Percentiles rank a stretch among this genome's conserved stretches.
Evolutionary conservation across 2,329 filamentous ascomycete genomes (phyloP).

Genomic region (Coniella lustricola): DNA sequence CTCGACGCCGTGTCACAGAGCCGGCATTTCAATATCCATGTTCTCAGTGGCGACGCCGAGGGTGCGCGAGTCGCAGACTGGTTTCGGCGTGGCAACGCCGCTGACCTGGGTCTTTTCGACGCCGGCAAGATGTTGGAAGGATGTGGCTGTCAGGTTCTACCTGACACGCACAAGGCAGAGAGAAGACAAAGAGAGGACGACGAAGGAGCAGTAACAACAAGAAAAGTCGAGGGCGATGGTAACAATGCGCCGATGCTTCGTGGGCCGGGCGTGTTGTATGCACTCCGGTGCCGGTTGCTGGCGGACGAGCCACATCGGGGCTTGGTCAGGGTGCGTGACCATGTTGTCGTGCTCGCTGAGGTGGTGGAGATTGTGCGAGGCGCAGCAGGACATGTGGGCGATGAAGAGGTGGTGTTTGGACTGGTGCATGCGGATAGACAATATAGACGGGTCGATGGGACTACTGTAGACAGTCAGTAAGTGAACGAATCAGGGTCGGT

Average conservation of each 20-base stretch:
- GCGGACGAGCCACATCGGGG: conserved; percentile 32
- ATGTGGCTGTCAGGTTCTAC: conserved; percentile 20
- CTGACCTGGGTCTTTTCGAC: conserved; percentile 30
- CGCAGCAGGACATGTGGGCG: conserved; percentile 15
- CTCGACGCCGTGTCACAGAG: conserved; percentile 41
- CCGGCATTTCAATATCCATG: conserved; percentile 46
- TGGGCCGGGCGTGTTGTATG: conserved; percentile 46
- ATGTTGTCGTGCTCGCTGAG: conserved; percentile 46
- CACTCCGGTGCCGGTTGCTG: conserved; percentile 34
- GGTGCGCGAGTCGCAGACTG: conserved; percentile 46
- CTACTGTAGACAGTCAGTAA: conserved; percentile 23
- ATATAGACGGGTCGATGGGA: conserved; percentile 36
- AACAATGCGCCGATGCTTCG: conserved; percentile 36
- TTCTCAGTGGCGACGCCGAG: conserved; percentile 39
- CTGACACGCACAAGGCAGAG: no score
- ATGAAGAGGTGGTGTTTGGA: conserved; percentile 30
- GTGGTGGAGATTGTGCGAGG: conserved; percentile 38
- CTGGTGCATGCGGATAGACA: conserved; percentile 43
- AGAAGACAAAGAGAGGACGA: conserved; percentile 10
- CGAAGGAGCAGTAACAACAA: conserved; percentile 1
- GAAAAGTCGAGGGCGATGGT: not conserved
- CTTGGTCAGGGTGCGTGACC: conserved; percentile 41
- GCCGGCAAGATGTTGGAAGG: conserved; percentile 22
- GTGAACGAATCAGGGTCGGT: not conserved
- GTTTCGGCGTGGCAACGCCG: conserved; percentile 43